These are phyloP conservation scores for Lolium perenne DNA, from an alignment of 176 grass and related monocot species.

Conservation along the genomic window DNA sequence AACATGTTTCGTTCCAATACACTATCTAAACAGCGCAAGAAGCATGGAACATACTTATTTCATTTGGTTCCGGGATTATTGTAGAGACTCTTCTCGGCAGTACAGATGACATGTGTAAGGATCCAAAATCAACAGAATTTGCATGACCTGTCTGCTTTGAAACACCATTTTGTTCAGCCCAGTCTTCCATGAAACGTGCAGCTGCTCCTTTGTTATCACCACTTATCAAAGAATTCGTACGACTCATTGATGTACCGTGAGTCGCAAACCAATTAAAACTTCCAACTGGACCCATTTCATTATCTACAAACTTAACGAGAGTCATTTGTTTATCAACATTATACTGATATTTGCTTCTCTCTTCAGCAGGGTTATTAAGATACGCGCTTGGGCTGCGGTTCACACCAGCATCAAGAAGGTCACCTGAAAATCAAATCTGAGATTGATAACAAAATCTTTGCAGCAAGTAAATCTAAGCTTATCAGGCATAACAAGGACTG, in stretches of 20 bases:
- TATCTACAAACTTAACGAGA: constrained; percentile 86
- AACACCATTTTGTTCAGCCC: constrained; percentile 70
- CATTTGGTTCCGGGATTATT: constrained; percentile 84
- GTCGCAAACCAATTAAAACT: constrained; percentile 99
- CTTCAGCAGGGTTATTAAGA: constrained; percentile 82
- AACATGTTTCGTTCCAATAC: constrained; percentile 24
- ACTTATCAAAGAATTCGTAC: constrained; percentile 91
- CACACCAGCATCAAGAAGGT: constrained; percentile 78
- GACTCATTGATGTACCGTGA: constrained; percentile 97
- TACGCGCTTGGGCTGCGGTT: constrained; percentile 97
- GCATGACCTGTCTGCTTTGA: constrained; percentile 41
- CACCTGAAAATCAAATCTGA: constrained; percentile 68
- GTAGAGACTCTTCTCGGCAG: constrained; percentile 74
- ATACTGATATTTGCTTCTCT: constrained; percentile 72
- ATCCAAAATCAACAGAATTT: constrained; percentile 42
- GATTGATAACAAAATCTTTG: not conserved
- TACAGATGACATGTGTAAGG: constrained; percentile 42
- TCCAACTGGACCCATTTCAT: constrained; percentile 76
- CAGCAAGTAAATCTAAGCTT: constrained; percentile 26
- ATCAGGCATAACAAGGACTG: not conserved
- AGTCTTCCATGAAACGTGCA: constrained; percentile 98
- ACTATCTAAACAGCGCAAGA: constrained; percentile 25
- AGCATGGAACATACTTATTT: constrained; percentile 62
- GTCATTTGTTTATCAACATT: constrained; percentile 97
- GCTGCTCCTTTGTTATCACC: constrained; percentile 98